A percentile compares a stretch with the other conserved stretches of the same genome.
Evolutionary conservation across 805 yeast genomes (phyloP).

Genomic region (Groenewaldozyma salmanticensis): DNA sequence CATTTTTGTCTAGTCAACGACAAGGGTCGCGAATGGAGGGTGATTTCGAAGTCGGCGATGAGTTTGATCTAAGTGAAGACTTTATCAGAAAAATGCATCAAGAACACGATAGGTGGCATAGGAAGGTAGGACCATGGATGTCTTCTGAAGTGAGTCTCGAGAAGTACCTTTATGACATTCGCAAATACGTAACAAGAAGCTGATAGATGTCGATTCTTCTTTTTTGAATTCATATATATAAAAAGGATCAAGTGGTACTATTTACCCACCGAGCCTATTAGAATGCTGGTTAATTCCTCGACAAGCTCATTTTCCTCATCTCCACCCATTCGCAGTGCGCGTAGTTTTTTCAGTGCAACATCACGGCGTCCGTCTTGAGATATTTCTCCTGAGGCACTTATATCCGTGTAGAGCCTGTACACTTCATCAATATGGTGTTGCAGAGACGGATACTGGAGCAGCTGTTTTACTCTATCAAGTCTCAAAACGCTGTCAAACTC

Average conservation of each 20-base stretch:
- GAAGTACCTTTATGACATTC: too few species aligned
- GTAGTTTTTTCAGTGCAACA: slow-evolving; percentile 51
- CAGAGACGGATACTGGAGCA: slow-evolving; percentile 44
- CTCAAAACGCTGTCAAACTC: slow-evolving; percentile 25
- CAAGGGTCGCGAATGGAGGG: too few species aligned
- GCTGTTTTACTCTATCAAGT: slow-evolving; percentile 36
- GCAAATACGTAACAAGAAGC: too few species aligned
- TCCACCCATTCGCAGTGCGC: slow-evolving; percentile 55
- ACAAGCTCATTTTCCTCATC: slow-evolving; percentile 54
- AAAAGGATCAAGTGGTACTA: too few species aligned
- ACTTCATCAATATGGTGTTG: slow-evolving; percentile 46
- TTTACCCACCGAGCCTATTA: too few species aligned
- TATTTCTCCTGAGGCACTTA: slow-evolving; percentile 39
- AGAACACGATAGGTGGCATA: slow-evolving; percentile 28
- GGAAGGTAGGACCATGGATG: slow-evolving; percentile 28
- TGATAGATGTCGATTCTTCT: too few species aligned
- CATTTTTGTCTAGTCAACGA: too few species aligned
- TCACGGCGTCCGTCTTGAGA: slow-evolving; percentile 45
- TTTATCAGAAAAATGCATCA: slow-evolving; percentile 20
- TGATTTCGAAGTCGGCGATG: too few species aligned
- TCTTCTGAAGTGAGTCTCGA: too few species aligned
- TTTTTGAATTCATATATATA: too few species aligned
- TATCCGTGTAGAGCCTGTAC: slow-evolving; percentile 38
- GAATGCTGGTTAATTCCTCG: slow-evolving; percentile 65
- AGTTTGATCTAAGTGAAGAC: slow-evolving; percentile 23